These are phyloP conservation scores for Akanthomyces lecanii DNA, from an alignment of 2,329 filamentous ascomycete genomes.

Conservation along the genomic window DNA sequence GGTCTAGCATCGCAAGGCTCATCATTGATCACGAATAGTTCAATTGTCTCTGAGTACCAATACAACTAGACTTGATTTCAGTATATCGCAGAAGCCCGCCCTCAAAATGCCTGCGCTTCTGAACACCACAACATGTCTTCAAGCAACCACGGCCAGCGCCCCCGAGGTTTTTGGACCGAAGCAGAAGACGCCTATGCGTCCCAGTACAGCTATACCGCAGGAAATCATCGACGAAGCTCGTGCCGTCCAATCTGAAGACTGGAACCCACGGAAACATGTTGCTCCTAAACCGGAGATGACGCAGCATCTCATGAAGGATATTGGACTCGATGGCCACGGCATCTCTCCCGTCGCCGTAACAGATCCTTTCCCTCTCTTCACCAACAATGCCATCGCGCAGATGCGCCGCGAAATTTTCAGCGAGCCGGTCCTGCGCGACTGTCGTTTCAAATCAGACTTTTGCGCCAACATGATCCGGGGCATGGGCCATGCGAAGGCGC, in stretches of 20 bases:
- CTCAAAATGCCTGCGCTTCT: too few relatives aligned
- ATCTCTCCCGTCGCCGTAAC: constrained; percentile 61
- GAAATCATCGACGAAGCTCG: constrained; percentile 27
- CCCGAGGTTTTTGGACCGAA: constrained; percentile 28
- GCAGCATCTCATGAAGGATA: constrained; percentile 50
- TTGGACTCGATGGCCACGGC: constrained; percentile 53
- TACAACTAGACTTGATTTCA: too few relatives aligned
- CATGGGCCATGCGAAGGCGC: constrained; percentile 47
- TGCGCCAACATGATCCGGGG: constrained; percentile 54
- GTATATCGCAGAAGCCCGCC: too few relatives aligned
- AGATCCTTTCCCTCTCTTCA: constrained; percentile 62
- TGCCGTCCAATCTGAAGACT: constrained; percentile 28
- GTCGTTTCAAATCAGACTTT: constrained; percentile 43
- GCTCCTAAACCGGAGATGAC: constrained; percentile 47
- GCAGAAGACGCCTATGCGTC: constrained; percentile 27
- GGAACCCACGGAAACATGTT: constrained; percentile 54
- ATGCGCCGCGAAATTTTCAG: constrained; percentile 61
- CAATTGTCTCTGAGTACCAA: too few relatives aligned
- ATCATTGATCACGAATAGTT: too few relatives aligned
- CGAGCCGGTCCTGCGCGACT: constrained; percentile 52
- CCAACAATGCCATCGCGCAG: constrained; percentile 53
- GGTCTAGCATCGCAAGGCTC: too few relatives aligned
- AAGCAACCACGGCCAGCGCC: background rate
- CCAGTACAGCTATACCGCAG: constrained; percentile 25
- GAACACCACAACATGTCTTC: too few relatives aligned